Conservation (phyloP, 441 rosid genomes). For the Euphorbia schlechtendalii region DNA sequence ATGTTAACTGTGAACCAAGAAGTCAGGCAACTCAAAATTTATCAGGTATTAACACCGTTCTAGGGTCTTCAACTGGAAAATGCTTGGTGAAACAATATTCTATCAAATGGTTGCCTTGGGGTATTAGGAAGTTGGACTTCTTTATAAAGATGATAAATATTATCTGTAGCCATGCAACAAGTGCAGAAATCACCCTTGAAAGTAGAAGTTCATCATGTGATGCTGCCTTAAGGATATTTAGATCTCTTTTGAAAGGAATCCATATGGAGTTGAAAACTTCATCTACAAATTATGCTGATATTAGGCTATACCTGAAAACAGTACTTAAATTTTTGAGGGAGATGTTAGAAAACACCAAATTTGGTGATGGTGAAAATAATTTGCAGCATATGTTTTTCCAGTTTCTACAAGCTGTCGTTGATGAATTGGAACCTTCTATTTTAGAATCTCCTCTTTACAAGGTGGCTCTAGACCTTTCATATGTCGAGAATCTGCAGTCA, state of each 20-base stretch:
- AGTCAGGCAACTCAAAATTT: constrained; percentile 20
- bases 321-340: constrained; percentile 33
- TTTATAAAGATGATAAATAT: constrained; percentile 27
- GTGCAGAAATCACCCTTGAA: constrained; percentile 19
- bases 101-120: constrained; percentile 48
- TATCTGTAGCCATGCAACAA: constrained; percentile 23
- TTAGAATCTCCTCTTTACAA: constrained; percentile 47
- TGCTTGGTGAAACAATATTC: constrained; percentile 28
- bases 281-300: constrained; percentile 26
- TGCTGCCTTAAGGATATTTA: constrained; percentile 44
- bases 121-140: constrained; percentile 33
- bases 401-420: constrained; percentile 28
- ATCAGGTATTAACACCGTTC: constrained; percentile 15
- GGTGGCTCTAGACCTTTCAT: constrained; percentile 39
- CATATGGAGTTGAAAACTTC: constrained; percentile 32
- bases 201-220: constrained; percentile 26
- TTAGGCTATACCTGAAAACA: constrained; percentile 31
- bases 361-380: constrained; percentile 15
- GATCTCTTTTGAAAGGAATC: constrained; percentile 38
- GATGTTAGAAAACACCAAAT: constrained; percentile 23
- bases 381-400: constrained; percentile 18
- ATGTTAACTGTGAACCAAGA: constrained; percentile 17
- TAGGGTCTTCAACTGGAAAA: constrained; percentile 23
- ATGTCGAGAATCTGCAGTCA: constrained; percentile 24
- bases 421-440: constrained; percentile 43